phyloP scores from a whole-genome alignment of 2,329 filamentous ascomycete species.

The Fusarium sp. region DNA sequence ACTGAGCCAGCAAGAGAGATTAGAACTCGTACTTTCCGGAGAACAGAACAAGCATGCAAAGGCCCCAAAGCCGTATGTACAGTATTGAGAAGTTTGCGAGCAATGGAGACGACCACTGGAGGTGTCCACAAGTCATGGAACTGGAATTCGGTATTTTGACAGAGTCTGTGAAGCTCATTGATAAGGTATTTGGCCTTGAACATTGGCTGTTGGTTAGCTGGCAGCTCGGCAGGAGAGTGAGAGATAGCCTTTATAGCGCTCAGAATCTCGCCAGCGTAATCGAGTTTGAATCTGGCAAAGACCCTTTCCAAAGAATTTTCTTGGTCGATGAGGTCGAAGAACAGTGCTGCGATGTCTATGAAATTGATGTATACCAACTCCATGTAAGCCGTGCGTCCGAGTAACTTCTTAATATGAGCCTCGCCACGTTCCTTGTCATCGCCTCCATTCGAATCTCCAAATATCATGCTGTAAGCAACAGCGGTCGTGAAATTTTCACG shows the following conservation, averaged over 20 bases:
- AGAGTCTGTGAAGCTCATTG: slow-evolving; percentile 81
- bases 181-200: slow-evolving; percentile 83
- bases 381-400: slow-evolving; percentile 75
- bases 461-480: slow-evolving; percentile 85
- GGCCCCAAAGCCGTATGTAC: slow-evolving; percentile 87
- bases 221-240: slow-evolving; percentile 72
- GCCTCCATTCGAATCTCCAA: slow-evolving; percentile 52
- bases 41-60: slow-evolving; percentile 84
- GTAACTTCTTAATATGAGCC: slow-evolving; percentile 71
- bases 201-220: slow-evolving; percentile 84
- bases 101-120: slow-evolving; percentile 76
- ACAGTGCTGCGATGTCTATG: slow-evolving; percentile 77
- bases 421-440: slow-evolving; percentile 67
- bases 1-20: slow-evolving; percentile 79
- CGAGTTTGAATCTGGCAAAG: slow-evolving; percentile 69
- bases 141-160: slow-evolving; percentile 75
- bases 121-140: slow-evolving; percentile 77
- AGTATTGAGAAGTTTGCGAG: slow-evolving; percentile 81
- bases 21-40: slow-evolving; percentile 86
- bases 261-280: slow-evolving; percentile 72
- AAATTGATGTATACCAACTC: slow-evolving; percentile 75
- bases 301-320: slow-evolving; percentile 78
- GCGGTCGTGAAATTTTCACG: slow-evolving; percentile 78
- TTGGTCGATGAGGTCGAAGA: slow-evolving; percentile 82
- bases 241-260: slow-evolving; percentile 75